phyloP scores from a whole-genome alignment of 495 filamentous ascomycete genomes.

The Hypoxylon fuscum region DNA sequence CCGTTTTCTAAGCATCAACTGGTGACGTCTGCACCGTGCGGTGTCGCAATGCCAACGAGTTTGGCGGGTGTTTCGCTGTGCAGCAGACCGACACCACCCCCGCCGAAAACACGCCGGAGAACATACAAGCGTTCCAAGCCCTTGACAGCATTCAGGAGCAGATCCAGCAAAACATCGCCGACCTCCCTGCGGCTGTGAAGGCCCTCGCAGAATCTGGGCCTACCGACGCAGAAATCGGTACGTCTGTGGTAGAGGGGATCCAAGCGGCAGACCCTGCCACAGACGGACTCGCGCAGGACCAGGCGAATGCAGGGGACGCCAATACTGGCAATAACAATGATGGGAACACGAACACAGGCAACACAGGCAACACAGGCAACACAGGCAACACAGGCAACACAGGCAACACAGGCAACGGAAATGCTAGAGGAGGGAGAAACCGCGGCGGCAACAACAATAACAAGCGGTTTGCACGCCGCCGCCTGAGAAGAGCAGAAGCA shows the following conservation, averaged over 20 bases:
- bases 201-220: conserved; percentile 35
- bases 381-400: not conserved
- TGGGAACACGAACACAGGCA: not conserved
- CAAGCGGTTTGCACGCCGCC: not conserved
- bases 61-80: conserved; percentile 60
- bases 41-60: conserved; percentile 65
- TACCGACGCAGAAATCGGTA: conserved; percentile 22
- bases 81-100: conserved; percentile 52
- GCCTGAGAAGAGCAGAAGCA: not conserved
- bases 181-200: conserved; percentile 47
- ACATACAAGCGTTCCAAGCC: conserved; percentile 44
- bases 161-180: conserved; percentile 46
- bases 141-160: conserved; percentile 42
- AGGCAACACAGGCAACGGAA: conserved; percentile 13
- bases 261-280: conserved; percentile 24
- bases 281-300: conserved; percentile 10
- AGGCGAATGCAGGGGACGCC: not conserved
- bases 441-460: not conserved
- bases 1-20: conserved; percentile 43
- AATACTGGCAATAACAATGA: conserved; percentile 1
- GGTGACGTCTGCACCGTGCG: conserved; percentile 64
- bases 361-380: conserved; percentile 9
- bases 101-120: conserved; percentile 47
- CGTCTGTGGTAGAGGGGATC: conserved; percentile 19
- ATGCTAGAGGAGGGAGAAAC: not conserved